phyloP scores from a whole-genome alignment of 257 asterid genomes.

The Rubia yunnanensis region DNA sequence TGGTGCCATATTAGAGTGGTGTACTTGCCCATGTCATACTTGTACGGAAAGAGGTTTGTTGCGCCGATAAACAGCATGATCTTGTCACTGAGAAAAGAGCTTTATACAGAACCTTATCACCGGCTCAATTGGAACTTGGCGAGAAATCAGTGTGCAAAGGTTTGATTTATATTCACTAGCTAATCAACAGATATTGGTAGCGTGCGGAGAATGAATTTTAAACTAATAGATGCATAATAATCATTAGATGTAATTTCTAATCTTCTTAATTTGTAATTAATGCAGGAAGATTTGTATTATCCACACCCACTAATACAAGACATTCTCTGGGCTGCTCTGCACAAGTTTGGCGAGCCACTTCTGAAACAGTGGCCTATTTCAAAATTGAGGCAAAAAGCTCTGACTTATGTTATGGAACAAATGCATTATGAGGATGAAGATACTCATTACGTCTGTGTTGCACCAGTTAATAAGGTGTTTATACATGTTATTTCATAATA shows the following conservation, averaged over 20 bases:
- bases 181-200: too few relatives aligned
- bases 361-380: slow-evolving; percentile 54
- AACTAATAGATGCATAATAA: too few relatives aligned
- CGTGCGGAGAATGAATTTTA: neutral
- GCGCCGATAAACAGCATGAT: slow-evolving; percentile 31
- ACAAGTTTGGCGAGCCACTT: slow-evolving; percentile 52
- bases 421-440: slow-evolving; percentile 50
- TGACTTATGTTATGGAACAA: slow-evolving; percentile 29
- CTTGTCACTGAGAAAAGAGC: slow-evolving; percentile 47
- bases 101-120: slow-evolving; percentile 36
- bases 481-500: too few relatives aligned
- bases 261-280: neutral
- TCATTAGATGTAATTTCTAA: too few relatives aligned
- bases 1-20: slow-evolving; percentile 66
- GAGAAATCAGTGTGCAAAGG: slow-evolving; percentile 59
- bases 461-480: slow-evolving; percentile 58
- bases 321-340: slow-evolving; percentile 47
- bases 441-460: slow-evolving; percentile 49
- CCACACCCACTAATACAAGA: slow-evolving; percentile 74
- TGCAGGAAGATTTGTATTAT: slow-evolving; percentile 67
- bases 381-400: slow-evolving; percentile 44
- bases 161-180: too few relatives aligned
- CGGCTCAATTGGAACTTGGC: slow-evolving; percentile 46
- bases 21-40: slow-evolving; percentile 59
- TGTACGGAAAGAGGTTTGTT: slow-evolving; percentile 45